A percentile compares a stretch with the other conserved stretches of the same genome.
Conservation (phyloP, 2,329 filamentous ascomycete genomes). For the Zymoseptoria tritici region DNA sequence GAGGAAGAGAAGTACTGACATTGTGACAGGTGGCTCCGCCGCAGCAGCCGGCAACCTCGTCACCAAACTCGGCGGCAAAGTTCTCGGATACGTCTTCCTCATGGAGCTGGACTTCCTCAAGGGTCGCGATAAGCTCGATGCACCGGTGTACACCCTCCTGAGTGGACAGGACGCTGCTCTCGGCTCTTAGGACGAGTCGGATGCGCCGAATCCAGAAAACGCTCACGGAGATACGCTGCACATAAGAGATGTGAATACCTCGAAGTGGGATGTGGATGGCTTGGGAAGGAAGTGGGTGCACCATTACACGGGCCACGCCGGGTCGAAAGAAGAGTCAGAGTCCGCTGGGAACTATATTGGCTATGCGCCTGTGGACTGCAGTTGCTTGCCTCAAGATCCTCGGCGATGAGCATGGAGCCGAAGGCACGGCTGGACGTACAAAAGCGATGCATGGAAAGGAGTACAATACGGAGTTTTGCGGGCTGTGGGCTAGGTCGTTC, state of each 20-base stretch:
- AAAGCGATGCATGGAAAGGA: not conserved
- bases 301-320: not conserved
- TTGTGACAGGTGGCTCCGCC: constrained; percentile 72
- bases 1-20: not conserved
- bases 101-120: constrained; percentile 92
- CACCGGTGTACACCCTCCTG: constrained; percentile 76
- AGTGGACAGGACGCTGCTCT: constrained; percentile 48
- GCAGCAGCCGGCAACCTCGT: constrained; percentile 81
- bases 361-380: not conserved
- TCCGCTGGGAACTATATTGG: not conserved
- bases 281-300: not conserved
- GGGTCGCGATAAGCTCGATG: constrained; percentile 80
- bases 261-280: not conserved
- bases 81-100: constrained; percentile 89
- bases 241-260: not conserved
- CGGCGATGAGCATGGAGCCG: not conserved
- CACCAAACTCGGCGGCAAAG: constrained; percentile 72
- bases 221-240: not conserved
- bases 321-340: not conserved
- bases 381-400: not conserved
- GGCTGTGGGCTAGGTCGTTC: not conserved
- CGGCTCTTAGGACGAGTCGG: not conserved
- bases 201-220: not conserved
- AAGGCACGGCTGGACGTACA: not conserved
- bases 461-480: not conserved